Base-by-base conservation (phyloP, 805 yeast genomes). In the Suhomyces canberraensis region DNA sequence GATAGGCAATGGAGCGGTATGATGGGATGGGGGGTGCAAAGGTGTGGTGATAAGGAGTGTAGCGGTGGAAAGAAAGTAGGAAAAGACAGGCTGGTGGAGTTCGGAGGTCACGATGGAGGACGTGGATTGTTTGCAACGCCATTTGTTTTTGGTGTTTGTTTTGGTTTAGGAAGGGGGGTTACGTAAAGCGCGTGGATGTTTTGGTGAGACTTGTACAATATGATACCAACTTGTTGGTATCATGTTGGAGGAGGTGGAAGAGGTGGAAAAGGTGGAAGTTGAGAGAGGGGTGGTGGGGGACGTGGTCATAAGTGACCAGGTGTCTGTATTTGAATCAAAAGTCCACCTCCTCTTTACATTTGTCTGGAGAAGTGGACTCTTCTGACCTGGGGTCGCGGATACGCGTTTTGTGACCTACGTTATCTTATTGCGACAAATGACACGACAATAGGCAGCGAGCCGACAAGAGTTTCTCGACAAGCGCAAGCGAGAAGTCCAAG, bases 71-170 rank as follows among this genome's bases (percentile, higher is more conserved):
- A 20, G 22, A 9, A 20, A 9, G 9, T 20, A 20, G 22, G 7
- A 20, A 9, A 20, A 20, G 7, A 7, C 22, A 9, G 9, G 22
- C 22, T 20, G 22, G 22, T 20, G 22, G 22, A 7, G 22, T 20
- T 20, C 22, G 8, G 8, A 7, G 22, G 22, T 7, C 7, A 7
- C 8, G 22, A 9, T 20, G 7, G 22, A 9, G 22, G 9, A 7
- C 22, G 22, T 20, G 22, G 22, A 20, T 20, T 20, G 22, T 20
- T 20, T 20, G 22, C 27, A 31, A 24, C 26, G 33, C 33, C 32
- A 31, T 21, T 20, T 31, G 25, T 31, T 31, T 21, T 28, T 22
- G 35, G 15, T 32, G 35, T 32, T 32, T 32, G 35, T 32, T 32
- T 24, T 24, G 15, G 16, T 25, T 19, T 18, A 6, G 15, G 29